Base-by-base conservation (phyloP, 352 stramenopile species). In the Phytophthora sansomeana region DNA sequence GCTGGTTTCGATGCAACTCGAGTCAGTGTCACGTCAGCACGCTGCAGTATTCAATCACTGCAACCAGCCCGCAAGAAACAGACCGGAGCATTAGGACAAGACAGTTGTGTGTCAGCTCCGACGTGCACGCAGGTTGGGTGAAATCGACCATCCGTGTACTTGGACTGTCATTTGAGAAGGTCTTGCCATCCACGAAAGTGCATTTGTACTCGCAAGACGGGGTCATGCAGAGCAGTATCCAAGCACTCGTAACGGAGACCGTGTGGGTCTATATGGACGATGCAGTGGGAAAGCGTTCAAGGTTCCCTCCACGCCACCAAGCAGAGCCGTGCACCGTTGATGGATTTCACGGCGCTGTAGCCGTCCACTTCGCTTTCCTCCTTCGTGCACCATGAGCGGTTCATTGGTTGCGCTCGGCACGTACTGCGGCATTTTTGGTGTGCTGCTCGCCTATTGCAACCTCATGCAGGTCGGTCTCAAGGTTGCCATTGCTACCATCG, bases 381-480 rank as follows among this genome's bases (percentile, higher is more conserved):
- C 33, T 41, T 21, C 30, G 21, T 19, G 4, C 47, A 49, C 6
- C 26, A 71, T 71, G 63, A 71, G 26, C 33, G 47, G 36, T 13
- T 66, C 63, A 24, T n/a, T 67, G 38, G 49, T 66, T 32, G 39
- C 55, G 26, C 55, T 71, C 1, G 48, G 55, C 32, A 66, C 47
- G 3, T 61, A 66, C 48, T 66, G 63, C 7, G 63, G 54, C 39
- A 59, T 66, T 42, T 33, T 62, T 19, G 48, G 63, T 19, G 63
- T n/a, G 19, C 19, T 66, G n/a, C 55, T 71, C 10, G 63, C 41
- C 9, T 71, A 71, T 28, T 61, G 26, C 47, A 71, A 66, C 19
- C 26, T 66, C 47, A 66, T 71, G 55, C 35, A 66, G 8, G 9
- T 71, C 19, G 56, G 56, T 19, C 56, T 71, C 42, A 54, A 32